Percentiles rank a stretch among this genome's conserved stretches.
phyloP scores from a whole-genome alignment of 202 grass and related monocot species.

The Panicum hallii region DNA sequence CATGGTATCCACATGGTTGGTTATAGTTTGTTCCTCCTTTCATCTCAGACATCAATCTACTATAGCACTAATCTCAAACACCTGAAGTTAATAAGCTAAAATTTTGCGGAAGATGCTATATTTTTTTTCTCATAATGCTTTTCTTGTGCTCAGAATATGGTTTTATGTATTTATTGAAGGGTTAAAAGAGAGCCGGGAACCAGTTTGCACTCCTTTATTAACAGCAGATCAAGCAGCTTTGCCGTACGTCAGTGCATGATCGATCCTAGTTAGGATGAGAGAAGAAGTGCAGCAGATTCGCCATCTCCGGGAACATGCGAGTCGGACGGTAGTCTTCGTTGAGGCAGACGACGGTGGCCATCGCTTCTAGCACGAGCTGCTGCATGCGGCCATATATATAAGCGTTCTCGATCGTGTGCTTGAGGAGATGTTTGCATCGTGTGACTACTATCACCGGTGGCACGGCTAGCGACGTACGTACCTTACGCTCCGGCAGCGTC shows the following conservation, averaged over 20 bases:
- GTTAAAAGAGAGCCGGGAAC: too few species aligned
- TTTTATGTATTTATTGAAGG: too few species aligned
- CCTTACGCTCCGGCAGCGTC: slow-evolving; percentile 64
- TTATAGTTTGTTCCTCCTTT: too few species aligned
- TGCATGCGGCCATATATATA: neutral
- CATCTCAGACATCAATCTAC: too few species aligned
- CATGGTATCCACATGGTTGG: too few species aligned
- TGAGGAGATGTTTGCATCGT: neutral
- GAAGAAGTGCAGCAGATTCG: neutral
- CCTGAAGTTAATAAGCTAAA: too few species aligned
- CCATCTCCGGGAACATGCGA: slow-evolving; percentile 57
- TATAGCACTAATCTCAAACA: too few species aligned
- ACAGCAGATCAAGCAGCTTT: neutral
- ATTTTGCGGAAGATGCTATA: too few species aligned
- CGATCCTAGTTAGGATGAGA: neutral
- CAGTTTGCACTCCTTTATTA: neutral
- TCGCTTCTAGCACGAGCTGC: neutral
- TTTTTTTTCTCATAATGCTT: too few species aligned
- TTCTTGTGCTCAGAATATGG: too few species aligned
- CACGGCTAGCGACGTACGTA: neutral
- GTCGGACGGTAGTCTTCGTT: slow-evolving; percentile 47
- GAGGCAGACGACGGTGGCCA: neutral
- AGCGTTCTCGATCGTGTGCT: neutral
- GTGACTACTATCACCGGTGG: neutral
- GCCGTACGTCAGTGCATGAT: too few species aligned